These are phyloP conservation scores for Colletotrichum caudatum DNA, from an alignment of 2,329 filamentous ascomycete species.

Conservation along the genomic window DNA sequence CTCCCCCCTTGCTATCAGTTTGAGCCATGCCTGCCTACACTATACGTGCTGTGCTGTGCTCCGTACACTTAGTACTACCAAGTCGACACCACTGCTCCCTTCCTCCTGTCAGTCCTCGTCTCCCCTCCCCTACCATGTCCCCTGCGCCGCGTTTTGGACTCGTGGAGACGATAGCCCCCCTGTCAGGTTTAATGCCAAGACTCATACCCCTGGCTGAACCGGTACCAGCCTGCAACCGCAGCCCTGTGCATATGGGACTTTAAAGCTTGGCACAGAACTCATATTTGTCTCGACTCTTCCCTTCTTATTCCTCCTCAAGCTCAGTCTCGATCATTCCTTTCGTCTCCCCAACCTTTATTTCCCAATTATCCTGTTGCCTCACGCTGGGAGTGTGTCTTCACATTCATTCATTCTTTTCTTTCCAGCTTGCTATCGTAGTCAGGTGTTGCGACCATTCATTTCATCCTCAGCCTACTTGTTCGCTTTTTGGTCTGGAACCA, in stretches of 20 bases:
- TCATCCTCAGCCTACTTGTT: slow-evolving; percentile 50
- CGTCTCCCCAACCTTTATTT: slow-evolving; percentile 44
- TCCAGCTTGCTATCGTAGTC: slow-evolving; percentile 49
- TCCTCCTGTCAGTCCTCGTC: slow-evolving; percentile 45
- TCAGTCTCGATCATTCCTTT: slow-evolving; percentile 47
- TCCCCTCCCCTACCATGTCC: slow-evolving; percentile 45
- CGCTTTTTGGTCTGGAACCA: slow-evolving; percentile 64
- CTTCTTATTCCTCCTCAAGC: slow-evolving; percentile 36
- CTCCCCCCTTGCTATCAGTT: slow-evolving; percentile 7
- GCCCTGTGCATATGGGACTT: slow-evolving; percentile 51
- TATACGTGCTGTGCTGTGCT: neutral
- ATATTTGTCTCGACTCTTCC: slow-evolving; percentile 49
- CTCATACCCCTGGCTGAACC: slow-evolving; percentile 38
- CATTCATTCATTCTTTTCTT: slow-evolving; percentile 59
- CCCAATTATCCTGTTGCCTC: slow-evolving; percentile 48
- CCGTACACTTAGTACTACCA: neutral
- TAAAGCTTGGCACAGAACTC: slow-evolving; percentile 56
- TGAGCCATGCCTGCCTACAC: slow-evolving; percentile 16
- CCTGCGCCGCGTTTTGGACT: slow-evolving; percentile 56
- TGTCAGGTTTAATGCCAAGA: slow-evolving; percentile 6
- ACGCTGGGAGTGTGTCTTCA: slow-evolving; percentile 65
- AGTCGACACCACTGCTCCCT: slow-evolving; percentile 7
- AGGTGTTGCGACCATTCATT: slow-evolving; percentile 61
- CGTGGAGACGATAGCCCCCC: slow-evolving; percentile 51
- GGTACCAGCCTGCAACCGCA: slow-evolving; percentile 45